A percentile compares a stretch with the other conserved stretches of the same genome.
Conservation (phyloP, 2,329 filamentous ascomycete genomes). For the Pyrenophora teres region DNA sequence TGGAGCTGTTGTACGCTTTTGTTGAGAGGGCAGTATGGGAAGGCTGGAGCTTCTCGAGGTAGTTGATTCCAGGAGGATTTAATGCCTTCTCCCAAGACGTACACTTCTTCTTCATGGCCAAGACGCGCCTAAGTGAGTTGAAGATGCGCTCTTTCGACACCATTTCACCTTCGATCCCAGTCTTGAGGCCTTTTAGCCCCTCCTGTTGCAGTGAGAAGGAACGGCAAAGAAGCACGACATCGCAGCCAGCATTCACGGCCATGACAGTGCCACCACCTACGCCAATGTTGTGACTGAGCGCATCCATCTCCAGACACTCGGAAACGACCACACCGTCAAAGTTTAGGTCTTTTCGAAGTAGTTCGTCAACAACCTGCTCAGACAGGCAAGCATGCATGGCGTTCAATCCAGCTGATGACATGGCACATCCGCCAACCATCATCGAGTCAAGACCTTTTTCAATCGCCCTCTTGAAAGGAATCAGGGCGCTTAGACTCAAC, state of each 20-base stretch:
- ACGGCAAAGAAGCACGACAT: constrained; percentile 85
- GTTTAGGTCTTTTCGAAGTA: constrained; percentile 83
- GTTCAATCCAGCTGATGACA: constrained; percentile 88
- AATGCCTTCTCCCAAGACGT: constrained; percentile 91
- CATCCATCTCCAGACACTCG: constrained; percentile 96
- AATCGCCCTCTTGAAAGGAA: constrained; percentile 91
- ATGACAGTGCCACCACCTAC: constrained; percentile 96
- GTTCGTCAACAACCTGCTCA: constrained; percentile 88
- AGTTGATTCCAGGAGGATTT: constrained; percentile 78
- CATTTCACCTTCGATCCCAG: constrained; percentile 88
- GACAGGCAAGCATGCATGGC: constrained; percentile 94
- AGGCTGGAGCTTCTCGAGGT: constrained; percentile 80
- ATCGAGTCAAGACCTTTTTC: constrained; percentile 86
- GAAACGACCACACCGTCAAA: constrained; percentile 94
- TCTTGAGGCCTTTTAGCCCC: constrained; percentile 84
- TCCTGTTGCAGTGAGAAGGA: constrained; percentile 89
- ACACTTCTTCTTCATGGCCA: constrained; percentile 80
- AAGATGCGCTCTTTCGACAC: constrained; percentile 80
- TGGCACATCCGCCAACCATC: constrained; percentile 93
- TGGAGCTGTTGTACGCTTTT: constrained; percentile 87
- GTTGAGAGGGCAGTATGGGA: constrained; percentile 80
- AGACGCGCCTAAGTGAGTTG: constrained; percentile 76
- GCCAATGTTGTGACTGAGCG: constrained; percentile 92
- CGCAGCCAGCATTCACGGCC: constrained; percentile 95
- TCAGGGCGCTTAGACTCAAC: constrained; percentile 84